A percentile compares a stretch with the other conserved stretches of the same genome.
phyloP scores from a whole-genome alignment of 352 stramenopile species.

The Blastocystis sp. region DNA sequence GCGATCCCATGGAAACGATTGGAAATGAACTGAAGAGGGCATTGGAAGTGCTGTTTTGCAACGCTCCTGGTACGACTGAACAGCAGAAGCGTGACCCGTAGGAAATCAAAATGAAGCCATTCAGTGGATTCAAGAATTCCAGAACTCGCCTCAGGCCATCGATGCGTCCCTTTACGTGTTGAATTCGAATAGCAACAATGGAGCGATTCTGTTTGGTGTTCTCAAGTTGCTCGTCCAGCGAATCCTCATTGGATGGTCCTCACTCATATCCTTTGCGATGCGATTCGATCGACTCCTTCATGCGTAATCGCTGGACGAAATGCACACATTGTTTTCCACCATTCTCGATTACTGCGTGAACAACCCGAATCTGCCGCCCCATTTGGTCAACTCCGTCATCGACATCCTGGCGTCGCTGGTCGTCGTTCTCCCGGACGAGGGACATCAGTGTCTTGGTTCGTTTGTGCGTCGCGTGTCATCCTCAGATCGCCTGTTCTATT shows the following conservation, averaged over 20 bases:
- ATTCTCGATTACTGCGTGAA: constrained; percentile 7
- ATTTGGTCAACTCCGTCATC: constrained; percentile 28
- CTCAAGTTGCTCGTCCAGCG: constrained; percentile 56
- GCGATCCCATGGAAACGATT: constrained; percentile 53
- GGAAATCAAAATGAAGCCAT: constrained; percentile 67
- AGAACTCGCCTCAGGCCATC: constrained; percentile 31
- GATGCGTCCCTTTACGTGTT: constrained; percentile 33
- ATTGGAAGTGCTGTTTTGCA: constrained; percentile 61
- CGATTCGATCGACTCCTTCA: constrained; percentile 6
- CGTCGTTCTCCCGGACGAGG: background rate
- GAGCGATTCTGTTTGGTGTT: constrained; percentile 55
- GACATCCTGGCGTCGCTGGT: constrained; percentile 7
- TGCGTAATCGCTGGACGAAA: background rate
- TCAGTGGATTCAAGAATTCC: constrained; percentile 65
- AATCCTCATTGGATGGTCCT: constrained; percentile 13
- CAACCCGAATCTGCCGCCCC: background rate
- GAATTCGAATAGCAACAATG: constrained; percentile 3
- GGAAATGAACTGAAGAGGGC: constrained; percentile 29
- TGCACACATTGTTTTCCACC: constrained; percentile 6
- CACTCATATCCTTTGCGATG: constrained; percentile 45
- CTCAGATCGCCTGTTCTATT: constrained; percentile 24
- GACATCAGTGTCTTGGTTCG: constrained; percentile 15
- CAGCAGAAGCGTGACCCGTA: background rate
- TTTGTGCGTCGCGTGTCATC: background rate
- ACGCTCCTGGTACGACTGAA: constrained; percentile 3